Conservation (phyloP, 305 asterid genomes). For the Plantago rigida region DNA sequence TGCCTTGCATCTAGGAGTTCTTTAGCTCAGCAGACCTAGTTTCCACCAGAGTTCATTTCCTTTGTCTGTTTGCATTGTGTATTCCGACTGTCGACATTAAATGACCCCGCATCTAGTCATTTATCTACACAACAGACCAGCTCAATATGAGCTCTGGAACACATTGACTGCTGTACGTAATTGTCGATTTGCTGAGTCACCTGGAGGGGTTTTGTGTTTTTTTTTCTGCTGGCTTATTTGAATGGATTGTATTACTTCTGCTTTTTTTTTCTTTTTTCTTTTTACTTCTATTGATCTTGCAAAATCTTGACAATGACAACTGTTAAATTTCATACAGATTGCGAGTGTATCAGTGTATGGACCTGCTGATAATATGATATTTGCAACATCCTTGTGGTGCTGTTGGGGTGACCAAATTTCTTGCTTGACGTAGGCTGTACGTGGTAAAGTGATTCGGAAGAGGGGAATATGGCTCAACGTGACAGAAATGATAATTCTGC, state of each 20-base stretch:
- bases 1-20: no score
- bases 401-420: constrained; percentile 18
- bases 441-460: constrained; percentile 39
- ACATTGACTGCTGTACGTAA: background rate
- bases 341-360: constrained; percentile 14
- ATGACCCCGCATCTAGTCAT: background rate
- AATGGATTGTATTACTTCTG: constrained; percentile 4
- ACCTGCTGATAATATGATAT: constrained; percentile 23
- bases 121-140: background rate
- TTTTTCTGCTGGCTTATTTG: background rate
- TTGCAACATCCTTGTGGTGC: constrained; percentile 23
- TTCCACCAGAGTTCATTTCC: no score
- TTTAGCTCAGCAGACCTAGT: no score
- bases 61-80: no score
- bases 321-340: constrained; percentile 36
- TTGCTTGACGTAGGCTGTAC: constrained; percentile 34
- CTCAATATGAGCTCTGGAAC: background rate
- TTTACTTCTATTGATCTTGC: constrained; percentile 15
- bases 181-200: background rate
- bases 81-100: background rate
- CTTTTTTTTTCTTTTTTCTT: background rate
- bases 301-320: constrained; percentile 10
- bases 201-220: background rate
- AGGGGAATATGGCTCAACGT: constrained; percentile 39
- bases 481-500: constrained; percentile 48